Evolutionary conservation across 129 eudicot genomes (phyloP).

Genomic region (Escallonia rubra): DNA sequence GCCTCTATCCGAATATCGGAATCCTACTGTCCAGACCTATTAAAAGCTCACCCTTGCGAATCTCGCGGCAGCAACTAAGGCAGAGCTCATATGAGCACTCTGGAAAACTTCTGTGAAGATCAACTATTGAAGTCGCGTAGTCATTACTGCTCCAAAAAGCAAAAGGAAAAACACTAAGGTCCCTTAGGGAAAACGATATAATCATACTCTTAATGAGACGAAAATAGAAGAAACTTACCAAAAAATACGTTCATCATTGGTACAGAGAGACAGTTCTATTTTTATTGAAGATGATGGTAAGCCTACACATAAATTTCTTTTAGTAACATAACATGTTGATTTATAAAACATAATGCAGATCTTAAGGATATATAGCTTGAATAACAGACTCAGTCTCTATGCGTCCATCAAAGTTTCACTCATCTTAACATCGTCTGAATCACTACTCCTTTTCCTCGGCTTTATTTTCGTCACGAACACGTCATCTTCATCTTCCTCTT

Average conservation of each 20-base stretch:
- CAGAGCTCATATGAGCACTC: slow-evolving; percentile 79
- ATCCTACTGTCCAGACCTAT: slow-evolving; percentile 25
- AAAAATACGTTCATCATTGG: slow-evolving; percentile 71
- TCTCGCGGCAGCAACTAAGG: slow-evolving; percentile 71
- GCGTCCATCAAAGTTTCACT: neutral
- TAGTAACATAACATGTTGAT: slow-evolving; percentile 12
- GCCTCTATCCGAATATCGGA: slow-evolving; percentile 46
- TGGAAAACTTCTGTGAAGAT: slow-evolving; percentile 92
- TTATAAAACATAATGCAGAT: neutral
- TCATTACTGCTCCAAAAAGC: slow-evolving; percentile 48
- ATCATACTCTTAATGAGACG: neutral
- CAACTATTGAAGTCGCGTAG: slow-evolving; percentile 86
- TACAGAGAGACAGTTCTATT: slow-evolving; percentile 35
- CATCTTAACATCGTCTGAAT: neutral
- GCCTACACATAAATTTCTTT: slow-evolving; percentile 31
- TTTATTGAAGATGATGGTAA: slow-evolving; percentile 32
- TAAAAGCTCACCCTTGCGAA: slow-evolving; percentile 39
- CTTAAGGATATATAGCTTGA: slow-evolving; percentile 37
- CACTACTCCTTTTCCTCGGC: slow-evolving; percentile 1
- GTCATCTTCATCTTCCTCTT: neutral
- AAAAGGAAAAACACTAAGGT: slow-evolving; percentile 8
- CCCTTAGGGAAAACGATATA: neutral
- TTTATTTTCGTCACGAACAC: neutral
- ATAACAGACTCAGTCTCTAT: slow-evolving; percentile 40
- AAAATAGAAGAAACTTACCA: slow-evolving; percentile 40